Conservation (phyloP, 2,329 filamentous ascomycete species). For the Emmonsiellopsis sp. region DNA sequence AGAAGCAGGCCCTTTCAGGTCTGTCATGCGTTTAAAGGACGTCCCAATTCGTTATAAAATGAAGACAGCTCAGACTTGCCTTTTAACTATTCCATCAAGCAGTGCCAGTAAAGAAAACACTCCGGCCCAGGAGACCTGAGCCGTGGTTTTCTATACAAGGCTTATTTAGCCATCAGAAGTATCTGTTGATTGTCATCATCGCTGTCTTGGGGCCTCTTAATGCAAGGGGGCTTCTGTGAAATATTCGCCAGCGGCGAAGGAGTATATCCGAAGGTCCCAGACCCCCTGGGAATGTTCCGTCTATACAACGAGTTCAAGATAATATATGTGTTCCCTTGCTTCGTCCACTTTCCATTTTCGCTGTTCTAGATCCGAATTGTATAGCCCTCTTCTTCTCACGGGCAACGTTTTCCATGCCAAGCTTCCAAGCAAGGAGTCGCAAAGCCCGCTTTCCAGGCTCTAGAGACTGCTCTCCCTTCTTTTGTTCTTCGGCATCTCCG, state of each 20-base stretch:
- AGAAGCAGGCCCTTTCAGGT: no score
- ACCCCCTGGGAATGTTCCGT: not conserved
- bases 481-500: slow-evolving; percentile 15
- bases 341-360: slow-evolving; percentile 63
- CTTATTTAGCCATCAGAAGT: slow-evolving; percentile 28
- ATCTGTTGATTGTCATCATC: slow-evolving; percentile 36
- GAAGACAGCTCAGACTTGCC: slow-evolving; percentile 27
- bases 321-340: slow-evolving; percentile 58
- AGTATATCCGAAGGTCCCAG: no score
- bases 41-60: not conserved
- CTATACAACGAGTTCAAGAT: slow-evolving; percentile 14
- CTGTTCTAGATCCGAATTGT: slow-evolving; percentile 72
- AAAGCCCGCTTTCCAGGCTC: slow-evolving; percentile 77
- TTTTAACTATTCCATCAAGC: slow-evolving; percentile 14
- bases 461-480: slow-evolving; percentile 29
- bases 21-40: no score
- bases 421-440: slow-evolving; percentile 61
- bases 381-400: slow-evolving; percentile 90
- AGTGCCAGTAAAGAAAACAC: not conserved
- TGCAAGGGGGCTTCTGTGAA: not conserved
- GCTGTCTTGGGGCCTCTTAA: slow-evolving; percentile 14
- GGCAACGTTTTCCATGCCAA: slow-evolving; percentile 64
- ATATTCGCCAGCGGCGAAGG: no score
- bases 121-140: not conserved
- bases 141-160: not conserved